Conservation (phyloP, 2,329 filamentous ascomycete genomes). For the Alternaria conjuncta region DNA sequence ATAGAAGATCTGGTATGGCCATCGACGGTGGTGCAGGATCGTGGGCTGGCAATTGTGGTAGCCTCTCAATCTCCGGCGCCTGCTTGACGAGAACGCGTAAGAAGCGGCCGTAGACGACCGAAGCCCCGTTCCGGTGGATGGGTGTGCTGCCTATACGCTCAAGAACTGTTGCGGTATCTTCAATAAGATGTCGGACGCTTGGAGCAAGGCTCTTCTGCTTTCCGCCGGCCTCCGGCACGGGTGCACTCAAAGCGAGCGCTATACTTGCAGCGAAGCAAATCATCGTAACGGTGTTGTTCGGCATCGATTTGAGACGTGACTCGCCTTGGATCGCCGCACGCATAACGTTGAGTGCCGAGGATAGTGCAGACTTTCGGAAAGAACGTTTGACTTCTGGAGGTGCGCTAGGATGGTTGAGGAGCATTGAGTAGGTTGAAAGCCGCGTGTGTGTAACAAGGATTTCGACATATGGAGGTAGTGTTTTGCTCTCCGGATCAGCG, state of each 20-base stretch:
- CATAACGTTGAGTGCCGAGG: conserved; percentile 76
- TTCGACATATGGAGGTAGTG: conserved; percentile 74
- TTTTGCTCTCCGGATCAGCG: conserved; percentile 49
- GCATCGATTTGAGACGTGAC: conserved; percentile 73
- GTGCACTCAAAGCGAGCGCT: conserved; percentile 58
- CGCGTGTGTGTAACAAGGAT: conserved; percentile 75
- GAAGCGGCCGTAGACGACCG: conserved; percentile 64
- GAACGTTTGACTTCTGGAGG: conserved; percentile 74
- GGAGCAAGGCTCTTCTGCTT: conserved; percentile 39
- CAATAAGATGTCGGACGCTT: conserved; percentile 53
- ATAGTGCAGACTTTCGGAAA: conserved; percentile 74
- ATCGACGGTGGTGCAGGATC: conserved; percentile 14
- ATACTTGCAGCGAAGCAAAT: conserved; percentile 68
- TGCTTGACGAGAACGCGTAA: conserved; percentile 54
- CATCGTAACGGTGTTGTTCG: conserved; percentile 81
- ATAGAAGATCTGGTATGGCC: conserved; percentile 15
- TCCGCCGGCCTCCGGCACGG: conserved; percentile 27
- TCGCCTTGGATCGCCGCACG: conserved; percentile 76
- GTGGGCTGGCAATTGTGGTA: neutral
- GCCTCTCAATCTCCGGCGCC: conserved; percentile 26
- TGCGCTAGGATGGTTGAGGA: conserved; percentile 76
- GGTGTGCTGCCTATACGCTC: conserved; percentile 72
- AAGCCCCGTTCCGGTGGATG: conserved; percentile 70
- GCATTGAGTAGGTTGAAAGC: conserved; percentile 75
- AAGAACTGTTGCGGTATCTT: conserved; percentile 71